These are phyloP conservation scores for Boletus subcaerulescens DNA, from an alignment of 768 basidiomycete genomes.

Conservation along the genomic window DNA sequence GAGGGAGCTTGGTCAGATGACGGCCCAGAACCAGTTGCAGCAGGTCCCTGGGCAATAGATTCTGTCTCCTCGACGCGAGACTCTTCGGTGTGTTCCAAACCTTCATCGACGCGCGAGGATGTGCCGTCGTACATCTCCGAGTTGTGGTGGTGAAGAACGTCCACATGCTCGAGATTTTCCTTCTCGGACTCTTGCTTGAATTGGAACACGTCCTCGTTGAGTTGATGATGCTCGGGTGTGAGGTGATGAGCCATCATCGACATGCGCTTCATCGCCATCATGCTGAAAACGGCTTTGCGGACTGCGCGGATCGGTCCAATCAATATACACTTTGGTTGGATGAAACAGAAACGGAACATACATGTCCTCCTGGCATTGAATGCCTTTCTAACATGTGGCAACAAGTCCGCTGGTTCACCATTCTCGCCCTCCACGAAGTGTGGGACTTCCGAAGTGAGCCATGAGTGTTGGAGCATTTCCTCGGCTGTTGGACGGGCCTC, in stretches of 20 bases:
- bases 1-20: constrained; percentile 3
- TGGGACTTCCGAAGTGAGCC: constrained; percentile 61
- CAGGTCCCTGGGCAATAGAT: constrained; percentile 2
- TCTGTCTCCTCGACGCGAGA: not conserved
- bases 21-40: not conserved
- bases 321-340: not conserved
- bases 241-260: constrained; percentile 45
- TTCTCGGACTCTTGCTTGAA: constrained; percentile 83
- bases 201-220: constrained; percentile 58
- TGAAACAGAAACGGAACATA: constrained; percentile 37
- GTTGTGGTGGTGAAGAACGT: constrained; percentile 52
- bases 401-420: constrained; percentile 69
- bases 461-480: constrained; percentile 65
- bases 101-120: not conserved
- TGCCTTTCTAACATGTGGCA: constrained; percentile 86
- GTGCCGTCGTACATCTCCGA: constrained; percentile 4
- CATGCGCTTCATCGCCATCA: constrained; percentile 85
- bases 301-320: constrained; percentile 42
- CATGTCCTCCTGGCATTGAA: constrained; percentile 89
- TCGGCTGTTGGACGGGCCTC: constrained; percentile 72
- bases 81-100: not conserved
- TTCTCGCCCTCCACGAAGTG: constrained; percentile 61
- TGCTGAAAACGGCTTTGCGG: constrained; percentile 83
- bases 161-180: constrained; percentile 35
- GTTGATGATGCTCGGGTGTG: constrained; percentile 42